A percentile compares a stretch with the other conserved stretches of the same genome.
Conservation (phyloP, 257 asterid genomes). For the Linderniella brevidens region DNA sequence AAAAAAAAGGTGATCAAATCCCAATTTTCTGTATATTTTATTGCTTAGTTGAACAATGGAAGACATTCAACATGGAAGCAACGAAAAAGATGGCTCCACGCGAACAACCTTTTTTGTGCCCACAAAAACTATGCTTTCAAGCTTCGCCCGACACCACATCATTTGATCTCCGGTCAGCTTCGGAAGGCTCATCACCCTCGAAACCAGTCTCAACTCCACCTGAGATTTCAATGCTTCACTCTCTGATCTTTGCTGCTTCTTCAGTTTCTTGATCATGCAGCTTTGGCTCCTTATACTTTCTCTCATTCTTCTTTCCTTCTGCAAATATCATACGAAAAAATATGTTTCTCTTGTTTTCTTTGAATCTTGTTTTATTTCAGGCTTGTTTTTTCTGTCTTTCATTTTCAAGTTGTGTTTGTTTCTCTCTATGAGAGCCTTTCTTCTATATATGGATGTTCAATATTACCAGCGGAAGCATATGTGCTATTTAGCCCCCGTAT, state of each 20-base stretch:
- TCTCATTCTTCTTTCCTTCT: slow-evolving; percentile 42
- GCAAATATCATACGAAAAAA: slow-evolving; percentile 13
- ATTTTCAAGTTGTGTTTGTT: no score
- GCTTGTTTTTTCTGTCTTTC: background rate
- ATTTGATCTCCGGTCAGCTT: slow-evolving; percentile 57
- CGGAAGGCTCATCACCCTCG: slow-evolving; percentile 60
- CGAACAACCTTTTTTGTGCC: slow-evolving; percentile 35
- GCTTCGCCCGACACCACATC: slow-evolving; percentile 63
- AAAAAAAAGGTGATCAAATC: no score
- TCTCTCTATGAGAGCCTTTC: no score
- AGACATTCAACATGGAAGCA: slow-evolving; percentile 51
- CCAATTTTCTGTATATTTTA: no score
- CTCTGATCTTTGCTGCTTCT: slow-evolving; percentile 27
- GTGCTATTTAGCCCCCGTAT: no score
- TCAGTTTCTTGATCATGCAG: slow-evolving; percentile 34
- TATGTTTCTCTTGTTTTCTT: no score
- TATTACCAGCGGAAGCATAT: no score
- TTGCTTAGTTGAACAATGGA: no score
- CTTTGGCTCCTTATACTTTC: background rate
- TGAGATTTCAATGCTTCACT: slow-evolving; percentile 67
- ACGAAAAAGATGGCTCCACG: slow-evolving; percentile 62
- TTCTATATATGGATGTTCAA: no score
- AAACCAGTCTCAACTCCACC: slow-evolving; percentile 69
- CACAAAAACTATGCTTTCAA: slow-evolving; percentile 49
- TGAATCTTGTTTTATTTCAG: background rate